A percentile compares a stretch with the other conserved stretches of the same genome.
Evolutionary conservation across 2,329 filamentous ascomycete species (phyloP).

Genomic region (Trichoderma oligosporum): DNA sequence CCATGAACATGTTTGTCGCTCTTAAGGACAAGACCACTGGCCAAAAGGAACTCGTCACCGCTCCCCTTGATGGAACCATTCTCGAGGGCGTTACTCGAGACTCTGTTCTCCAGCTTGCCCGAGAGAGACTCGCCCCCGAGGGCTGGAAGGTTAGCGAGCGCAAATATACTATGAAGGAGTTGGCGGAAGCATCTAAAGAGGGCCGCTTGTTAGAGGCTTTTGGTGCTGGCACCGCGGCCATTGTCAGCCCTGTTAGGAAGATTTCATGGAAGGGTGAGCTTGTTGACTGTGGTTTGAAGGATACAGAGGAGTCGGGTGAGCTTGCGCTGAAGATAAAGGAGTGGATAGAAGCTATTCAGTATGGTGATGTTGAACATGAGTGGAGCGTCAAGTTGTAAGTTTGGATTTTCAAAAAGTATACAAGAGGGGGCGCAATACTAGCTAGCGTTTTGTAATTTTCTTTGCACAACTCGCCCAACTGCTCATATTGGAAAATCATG

Average conservation of each 20-base stretch:
- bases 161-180: constrained; percentile 86
- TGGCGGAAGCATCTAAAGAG: constrained; percentile 76
- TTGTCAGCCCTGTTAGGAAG: constrained; percentile 83
- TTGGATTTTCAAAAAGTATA: neutral
- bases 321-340: constrained; percentile 84
- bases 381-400: constrained; percentile 67
- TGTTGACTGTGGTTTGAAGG: constrained; percentile 77
- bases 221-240: constrained; percentile 87
- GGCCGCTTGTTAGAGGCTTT: constrained; percentile 90
- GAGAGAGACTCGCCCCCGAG: constrained; percentile 75
- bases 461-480: neutral
- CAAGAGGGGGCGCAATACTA: neutral
- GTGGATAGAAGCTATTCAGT: constrained; percentile 95
- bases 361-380: constrained; percentile 84
- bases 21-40: constrained; percentile 83
- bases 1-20: constrained; percentile 96
- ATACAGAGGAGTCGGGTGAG: constrained; percentile 81
- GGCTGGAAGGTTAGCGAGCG: constrained; percentile 87
- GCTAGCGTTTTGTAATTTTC: constrained; percentile 5
- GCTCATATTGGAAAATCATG: neutral
- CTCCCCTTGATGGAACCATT: constrained; percentile 93
- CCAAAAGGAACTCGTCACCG: constrained; percentile 88
- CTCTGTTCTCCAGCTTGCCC: constrained; percentile 80
- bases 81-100: constrained; percentile 92
- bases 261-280: constrained; percentile 84